Conservation (phyloP, 2,329 filamentous ascomycete genomes). For the Whalleya microplaca region DNA sequence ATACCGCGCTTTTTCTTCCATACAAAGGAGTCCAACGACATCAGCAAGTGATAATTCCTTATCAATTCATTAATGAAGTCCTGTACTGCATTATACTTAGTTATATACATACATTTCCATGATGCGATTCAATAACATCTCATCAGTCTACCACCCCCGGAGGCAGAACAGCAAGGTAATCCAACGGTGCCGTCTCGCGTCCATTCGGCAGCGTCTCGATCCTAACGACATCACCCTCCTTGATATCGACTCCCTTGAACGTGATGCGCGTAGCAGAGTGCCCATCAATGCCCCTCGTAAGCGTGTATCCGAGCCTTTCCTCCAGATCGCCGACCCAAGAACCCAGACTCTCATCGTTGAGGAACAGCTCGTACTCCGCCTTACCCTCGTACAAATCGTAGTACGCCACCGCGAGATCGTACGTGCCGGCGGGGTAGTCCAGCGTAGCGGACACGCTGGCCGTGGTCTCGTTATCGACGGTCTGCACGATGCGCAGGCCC, state of each 20-base stretch:
- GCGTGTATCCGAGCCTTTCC: conserved; percentile 60
- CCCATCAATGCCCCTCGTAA: conserved; percentile 63
- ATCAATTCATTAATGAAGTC: too few relatives aligned
- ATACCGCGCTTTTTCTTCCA: too few relatives aligned
- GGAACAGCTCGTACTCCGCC: conserved; percentile 56
- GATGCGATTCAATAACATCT: too few relatives aligned
- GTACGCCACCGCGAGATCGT: conserved; percentile 69
- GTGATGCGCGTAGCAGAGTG: conserved; percentile 67
- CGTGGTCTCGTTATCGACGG: conserved; percentile 52
- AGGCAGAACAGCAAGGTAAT: conserved; percentile 68
- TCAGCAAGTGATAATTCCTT: too few relatives aligned
- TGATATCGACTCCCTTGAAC: conserved; percentile 40
- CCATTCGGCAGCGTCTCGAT: conserved; percentile 60
- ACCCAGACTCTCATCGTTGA: conserved; percentile 58
- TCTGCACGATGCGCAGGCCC: conserved; percentile 58
- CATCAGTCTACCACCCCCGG: conserved; percentile 57
- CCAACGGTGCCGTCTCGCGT: conserved; percentile 65
- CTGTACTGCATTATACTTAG: too few relatives aligned
- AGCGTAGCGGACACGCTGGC: conserved; percentile 54
- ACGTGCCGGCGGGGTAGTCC: conserved; percentile 54
- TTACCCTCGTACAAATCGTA: conserved; percentile 64
- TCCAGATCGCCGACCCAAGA: conserved; percentile 65
- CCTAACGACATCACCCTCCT: conserved; percentile 35
- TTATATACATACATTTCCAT: too few relatives aligned
- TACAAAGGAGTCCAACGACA: too few relatives aligned